Evolutionary conservation across 2,329 filamentous ascomycete genomes (phyloP).

Genomic region (Nannizzia gypsea): DNA sequence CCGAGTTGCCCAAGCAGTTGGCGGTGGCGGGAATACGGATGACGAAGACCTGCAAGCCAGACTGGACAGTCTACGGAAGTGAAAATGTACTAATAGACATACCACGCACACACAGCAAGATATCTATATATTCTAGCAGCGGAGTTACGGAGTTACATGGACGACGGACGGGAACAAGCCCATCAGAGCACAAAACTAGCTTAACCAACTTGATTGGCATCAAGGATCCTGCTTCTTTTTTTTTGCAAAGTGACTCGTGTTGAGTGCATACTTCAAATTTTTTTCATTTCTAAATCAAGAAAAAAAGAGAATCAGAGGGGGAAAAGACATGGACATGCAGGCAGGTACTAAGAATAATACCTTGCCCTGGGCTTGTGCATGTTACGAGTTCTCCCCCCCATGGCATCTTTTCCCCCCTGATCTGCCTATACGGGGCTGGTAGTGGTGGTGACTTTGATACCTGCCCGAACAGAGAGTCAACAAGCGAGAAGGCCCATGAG

Average conservation of each 20-base stretch:
- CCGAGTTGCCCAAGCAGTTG: conserved; percentile 76
- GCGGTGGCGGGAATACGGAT: conserved; percentile 46
- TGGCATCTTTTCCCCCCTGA: not conserved
- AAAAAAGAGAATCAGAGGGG: not conserved
- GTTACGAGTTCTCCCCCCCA: not conserved
- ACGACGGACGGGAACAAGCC: not conserved
- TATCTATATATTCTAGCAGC: conserved; percentile 2
- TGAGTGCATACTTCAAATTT: not conserved
- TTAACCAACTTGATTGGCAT: not conserved
- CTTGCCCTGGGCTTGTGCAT: not conserved
- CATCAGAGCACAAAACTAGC: not conserved
- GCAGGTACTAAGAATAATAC: not conserved
- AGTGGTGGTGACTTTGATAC: not conserved
- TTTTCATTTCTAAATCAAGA: too few relatives aligned
- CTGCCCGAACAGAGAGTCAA: not conserved
- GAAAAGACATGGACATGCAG: not conserved
- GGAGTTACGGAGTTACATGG: conserved; percentile 11
- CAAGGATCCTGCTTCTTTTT: not conserved
- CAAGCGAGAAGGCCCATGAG: not conserved
- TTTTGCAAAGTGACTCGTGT: not conserved
- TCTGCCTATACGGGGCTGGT: not conserved
- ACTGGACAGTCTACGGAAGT: conserved; percentile 68
- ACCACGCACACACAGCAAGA: not conserved
- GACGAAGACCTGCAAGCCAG: conserved; percentile 92
- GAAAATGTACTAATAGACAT: conserved; percentile 13